Evolutionary conservation across 805 yeast genomes (phyloP).

Genomic region (Suhomyces canberraensis): DNA sequence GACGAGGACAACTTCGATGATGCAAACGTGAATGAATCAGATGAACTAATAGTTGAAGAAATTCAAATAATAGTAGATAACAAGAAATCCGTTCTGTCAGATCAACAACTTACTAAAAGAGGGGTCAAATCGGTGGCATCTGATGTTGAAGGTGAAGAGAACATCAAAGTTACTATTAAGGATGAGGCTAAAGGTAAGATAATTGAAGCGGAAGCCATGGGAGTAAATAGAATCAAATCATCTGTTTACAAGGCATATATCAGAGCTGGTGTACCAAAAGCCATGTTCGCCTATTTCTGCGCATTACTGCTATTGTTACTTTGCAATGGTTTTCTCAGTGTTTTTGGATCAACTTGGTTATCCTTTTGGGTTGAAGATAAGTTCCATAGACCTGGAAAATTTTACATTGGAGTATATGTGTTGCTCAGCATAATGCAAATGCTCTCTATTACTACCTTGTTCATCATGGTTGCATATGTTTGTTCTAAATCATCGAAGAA

Average conservation of each 20-base stretch:
- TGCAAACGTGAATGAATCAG: background rate
- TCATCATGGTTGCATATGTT: constrained; percentile 45
- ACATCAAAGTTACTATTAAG: background rate
- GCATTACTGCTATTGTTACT: constrained; percentile 4
- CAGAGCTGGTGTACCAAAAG: constrained; percentile 13
- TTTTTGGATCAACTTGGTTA: constrained; percentile 23
- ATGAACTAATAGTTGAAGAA: background rate
- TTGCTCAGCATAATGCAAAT: constrained; percentile 52
- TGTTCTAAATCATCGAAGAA: constrained; percentile 51
- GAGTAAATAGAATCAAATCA: constrained; percentile 10
- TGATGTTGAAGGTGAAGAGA: background rate
- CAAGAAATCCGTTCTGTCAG: background rate
- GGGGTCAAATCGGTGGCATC: background rate
- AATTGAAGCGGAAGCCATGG: constrained; percentile 18
- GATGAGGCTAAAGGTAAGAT: constrained; percentile 13
- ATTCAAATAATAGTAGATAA: no score
- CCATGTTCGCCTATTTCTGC: constrained; percentile 4
- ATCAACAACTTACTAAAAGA: background rate
- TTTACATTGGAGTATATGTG: constrained; percentile 72
- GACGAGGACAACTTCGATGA: background rate
- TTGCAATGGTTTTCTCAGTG: constrained; percentile 13
- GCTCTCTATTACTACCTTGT: constrained; percentile 39
- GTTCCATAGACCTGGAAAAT: constrained; percentile 47
- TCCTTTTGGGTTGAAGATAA: constrained; percentile 26
- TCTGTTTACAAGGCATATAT: constrained; percentile 14